A percentile compares a stretch with the other conserved stretches of the same genome.
phyloP scores from a whole-genome alignment of 129 eudicot genomes.

The Chrysanthemum makinoi region DNA sequence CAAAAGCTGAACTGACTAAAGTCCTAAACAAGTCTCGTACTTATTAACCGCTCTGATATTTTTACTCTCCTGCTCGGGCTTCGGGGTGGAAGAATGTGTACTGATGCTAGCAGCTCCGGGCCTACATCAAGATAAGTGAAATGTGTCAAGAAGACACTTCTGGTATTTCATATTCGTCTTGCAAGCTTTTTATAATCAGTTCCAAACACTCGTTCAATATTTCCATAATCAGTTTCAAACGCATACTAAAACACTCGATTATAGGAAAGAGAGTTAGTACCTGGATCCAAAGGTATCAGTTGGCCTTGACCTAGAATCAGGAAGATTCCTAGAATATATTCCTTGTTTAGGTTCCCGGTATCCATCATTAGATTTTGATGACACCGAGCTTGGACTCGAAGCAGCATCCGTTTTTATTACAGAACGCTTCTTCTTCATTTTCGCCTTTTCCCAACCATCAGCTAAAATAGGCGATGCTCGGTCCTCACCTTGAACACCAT shows the following conservation, averaged over 20 bases:
- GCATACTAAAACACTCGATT: not conserved
- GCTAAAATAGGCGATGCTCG: slow-evolving; percentile 42
- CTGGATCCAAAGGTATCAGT: slow-evolving; percentile 59
- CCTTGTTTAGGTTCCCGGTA: slow-evolving; percentile 67
- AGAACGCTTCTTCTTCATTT: slow-evolving; percentile 84
- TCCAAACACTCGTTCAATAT: no score
- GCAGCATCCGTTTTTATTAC: slow-evolving; percentile 64
- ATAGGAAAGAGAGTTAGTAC: slow-evolving; percentile 34
- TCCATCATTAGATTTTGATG: slow-evolving; percentile 59
- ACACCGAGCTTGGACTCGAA: slow-evolving; percentile 45
- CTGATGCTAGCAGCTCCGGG: slow-evolving; percentile 55
- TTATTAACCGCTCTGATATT: slow-evolving; percentile 56
- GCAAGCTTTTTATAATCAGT: no score
- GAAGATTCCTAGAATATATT: slow-evolving; percentile 54
- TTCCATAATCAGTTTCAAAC: no score
- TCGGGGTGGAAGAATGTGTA: slow-evolving; percentile 50
- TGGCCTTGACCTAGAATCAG: slow-evolving; percentile 24
- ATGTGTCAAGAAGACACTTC: not conserved
- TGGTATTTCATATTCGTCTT: no score
- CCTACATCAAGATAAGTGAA: slow-evolving; percentile 37
- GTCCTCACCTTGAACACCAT: slow-evolving; percentile 47
- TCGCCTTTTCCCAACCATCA: slow-evolving; percentile 93
- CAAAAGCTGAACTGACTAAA: not conserved
- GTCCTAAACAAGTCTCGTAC: slow-evolving; percentile 50
- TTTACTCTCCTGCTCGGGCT: slow-evolving; percentile 58